Conservation (phyloP, 192 early-diverging fungal genomes). For the Phycomyces nitens region DNA sequence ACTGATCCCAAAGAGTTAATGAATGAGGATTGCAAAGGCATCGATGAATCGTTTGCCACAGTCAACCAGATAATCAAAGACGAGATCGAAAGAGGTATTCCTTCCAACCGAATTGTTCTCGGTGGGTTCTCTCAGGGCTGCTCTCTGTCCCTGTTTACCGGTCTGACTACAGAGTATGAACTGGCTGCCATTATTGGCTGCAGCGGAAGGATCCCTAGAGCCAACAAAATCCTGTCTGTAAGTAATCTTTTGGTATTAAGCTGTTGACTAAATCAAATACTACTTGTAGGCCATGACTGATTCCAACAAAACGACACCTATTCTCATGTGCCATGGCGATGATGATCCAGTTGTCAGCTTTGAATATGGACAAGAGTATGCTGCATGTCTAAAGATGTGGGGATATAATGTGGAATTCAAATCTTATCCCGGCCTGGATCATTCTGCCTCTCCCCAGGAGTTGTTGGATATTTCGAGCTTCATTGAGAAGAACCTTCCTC, state of each 20-base stretch:
- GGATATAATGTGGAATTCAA: constrained; percentile 69
- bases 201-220: constrained; percentile 76
- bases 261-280: no score
- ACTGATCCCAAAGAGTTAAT: constrained; percentile 41
- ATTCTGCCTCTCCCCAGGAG: constrained; percentile 67
- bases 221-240: constrained; percentile 42
- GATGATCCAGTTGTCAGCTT: constrained; percentile 67
- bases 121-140: constrained; percentile 91
- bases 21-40: constrained; percentile 69
- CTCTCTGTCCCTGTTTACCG: constrained; percentile 71
- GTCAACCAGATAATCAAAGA: constrained; percentile 58
- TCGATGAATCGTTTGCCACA: constrained; percentile 20
- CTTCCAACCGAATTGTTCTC: constrained; percentile 79
- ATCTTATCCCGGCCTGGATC: constrained; percentile 77
- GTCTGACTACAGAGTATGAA: constrained; percentile 64
- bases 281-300: constrained; percentile 49
- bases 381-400: constrained; percentile 52
- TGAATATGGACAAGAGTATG: constrained; percentile 66
- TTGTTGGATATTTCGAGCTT: constrained; percentile 65
- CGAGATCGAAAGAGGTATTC: constrained; percentile 78
- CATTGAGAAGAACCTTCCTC: constrained; percentile 45
- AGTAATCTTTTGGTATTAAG: no score
- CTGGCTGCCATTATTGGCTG: constrained; percentile 69
- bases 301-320: constrained; percentile 65
- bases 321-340: constrained; percentile 84